phyloP scores from a whole-genome alignment of 2,329 filamentous ascomycete genomes.

The Clonostachys solani region DNA sequence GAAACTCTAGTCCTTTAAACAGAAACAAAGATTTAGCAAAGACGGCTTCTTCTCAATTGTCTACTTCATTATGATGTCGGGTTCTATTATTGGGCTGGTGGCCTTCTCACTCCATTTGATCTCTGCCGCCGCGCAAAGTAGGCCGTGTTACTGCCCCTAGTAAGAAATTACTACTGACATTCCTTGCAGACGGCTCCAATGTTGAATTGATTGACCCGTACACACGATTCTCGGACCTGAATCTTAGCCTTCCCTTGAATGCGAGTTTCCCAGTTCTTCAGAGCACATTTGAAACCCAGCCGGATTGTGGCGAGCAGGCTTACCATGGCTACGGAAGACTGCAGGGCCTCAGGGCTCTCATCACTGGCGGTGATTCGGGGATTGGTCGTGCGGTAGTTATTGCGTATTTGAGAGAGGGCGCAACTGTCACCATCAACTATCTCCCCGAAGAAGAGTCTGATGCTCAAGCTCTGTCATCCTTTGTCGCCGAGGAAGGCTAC shows the following conservation, averaged over 20 bases:
- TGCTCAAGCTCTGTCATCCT: constrained; percentile 45
- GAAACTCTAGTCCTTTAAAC: too few species aligned
- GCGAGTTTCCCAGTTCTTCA: too few species aligned
- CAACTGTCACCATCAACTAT: constrained; percentile 51
- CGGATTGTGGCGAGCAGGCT: constrained; percentile 17
- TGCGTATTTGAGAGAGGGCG: constrained; percentile 53
- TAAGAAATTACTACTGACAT: too few species aligned
- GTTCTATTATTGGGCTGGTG: too few species aligned
- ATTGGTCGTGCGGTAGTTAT: constrained; percentile 31
- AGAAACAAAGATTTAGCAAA: too few species aligned
- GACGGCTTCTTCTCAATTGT: too few species aligned
- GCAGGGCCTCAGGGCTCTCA: constrained; percentile 43
- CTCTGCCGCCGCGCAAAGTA: too few species aligned
- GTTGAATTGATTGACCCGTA: neutral
- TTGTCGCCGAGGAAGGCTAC: constrained; percentile 35
- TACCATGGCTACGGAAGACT: constrained; percentile 32
- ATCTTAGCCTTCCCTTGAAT: neutral
- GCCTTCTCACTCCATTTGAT: too few species aligned
- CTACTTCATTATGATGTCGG: too few species aligned
- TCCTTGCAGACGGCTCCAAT: too few species aligned
- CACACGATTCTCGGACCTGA: neutral
- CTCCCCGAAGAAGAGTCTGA: constrained; percentile 51
- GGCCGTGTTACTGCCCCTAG: too few species aligned
- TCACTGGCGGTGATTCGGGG: constrained; percentile 47
- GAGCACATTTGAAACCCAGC: too few species aligned